Evolutionary conservation across 352 stramenopile species (phyloP).

Genomic region (Globisporangium alternatum): DNA sequence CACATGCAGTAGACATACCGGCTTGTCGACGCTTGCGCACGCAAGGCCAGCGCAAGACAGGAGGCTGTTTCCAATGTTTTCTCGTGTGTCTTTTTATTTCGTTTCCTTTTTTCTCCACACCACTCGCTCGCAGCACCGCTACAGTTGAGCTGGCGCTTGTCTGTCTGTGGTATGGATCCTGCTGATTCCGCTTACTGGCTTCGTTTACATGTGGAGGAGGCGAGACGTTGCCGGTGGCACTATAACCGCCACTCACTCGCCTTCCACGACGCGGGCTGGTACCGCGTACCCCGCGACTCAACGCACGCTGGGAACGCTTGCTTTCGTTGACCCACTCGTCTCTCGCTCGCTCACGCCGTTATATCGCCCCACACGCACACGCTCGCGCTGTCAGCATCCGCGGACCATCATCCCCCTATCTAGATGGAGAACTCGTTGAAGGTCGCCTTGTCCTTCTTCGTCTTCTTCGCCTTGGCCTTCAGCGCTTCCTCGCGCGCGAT

Average conservation of each 20-base stretch:
- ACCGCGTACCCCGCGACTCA: too few relatives aligned
- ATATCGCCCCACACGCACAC: background rate
- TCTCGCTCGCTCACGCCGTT: background rate
- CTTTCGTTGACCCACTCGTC: background rate
- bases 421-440: constrained; percentile 86
- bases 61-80: background rate
- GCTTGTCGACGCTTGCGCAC: background rate
- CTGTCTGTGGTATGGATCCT: background rate
- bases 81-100: constrained; percentile 4
- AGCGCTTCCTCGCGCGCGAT: constrained; percentile 69
- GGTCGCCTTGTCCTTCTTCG: constrained; percentile 68
- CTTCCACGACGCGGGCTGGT: background rate
- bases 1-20: background rate
- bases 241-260: background rate
- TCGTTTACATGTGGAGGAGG: background rate
- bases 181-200: background rate
- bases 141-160: background rate
- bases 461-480: constrained; percentile 71
- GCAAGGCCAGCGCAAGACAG: background rate
- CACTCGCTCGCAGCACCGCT: background rate
- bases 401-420: constrained; percentile 6
- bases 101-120: background rate
- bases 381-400: background rate
- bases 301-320: background rate
- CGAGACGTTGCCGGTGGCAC: background rate